Percentiles rank a stretch among this genome's conserved stretches.
Evolutionary conservation across 257 asterid genomes (phyloP).

Genomic region (Solanum chaucha): DNA sequence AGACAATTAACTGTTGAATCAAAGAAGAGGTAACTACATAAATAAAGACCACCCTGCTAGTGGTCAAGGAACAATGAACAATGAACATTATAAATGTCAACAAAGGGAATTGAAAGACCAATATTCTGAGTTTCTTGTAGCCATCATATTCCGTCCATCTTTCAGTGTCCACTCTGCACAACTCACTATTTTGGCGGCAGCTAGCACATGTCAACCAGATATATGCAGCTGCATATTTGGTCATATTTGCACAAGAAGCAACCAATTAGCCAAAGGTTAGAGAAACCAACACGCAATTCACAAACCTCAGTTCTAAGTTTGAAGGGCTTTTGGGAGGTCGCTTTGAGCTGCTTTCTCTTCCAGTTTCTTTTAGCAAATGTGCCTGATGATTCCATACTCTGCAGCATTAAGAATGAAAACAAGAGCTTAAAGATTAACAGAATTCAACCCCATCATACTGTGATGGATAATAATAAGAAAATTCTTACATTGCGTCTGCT

Average conservation of each 20-base stretch:
- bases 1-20: background rate
- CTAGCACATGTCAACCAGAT: background rate
- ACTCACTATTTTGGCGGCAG: background rate
- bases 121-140: background rate
- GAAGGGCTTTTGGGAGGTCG: slow-evolving; percentile 70
- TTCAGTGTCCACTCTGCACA: background rate
- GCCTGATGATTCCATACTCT: slow-evolving; percentile 66
- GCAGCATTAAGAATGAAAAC: slow-evolving; percentile 8
- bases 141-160: background rate
- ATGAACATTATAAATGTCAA: background rate
- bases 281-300: background rate
- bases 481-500: slow-evolving; percentile 60
- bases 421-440: slow-evolving; percentile 5
- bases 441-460: background rate
- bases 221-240: background rate
- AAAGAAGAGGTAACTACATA: background rate
- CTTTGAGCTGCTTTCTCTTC: slow-evolving; percentile 46
- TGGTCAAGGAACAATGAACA: background rate
- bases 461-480: background rate
- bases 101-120: background rate
- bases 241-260: background rate
- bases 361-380: slow-evolving; percentile 28
- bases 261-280: background rate
- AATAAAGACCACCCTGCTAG: background rate
- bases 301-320: slow-evolving; percentile 75